Percentiles rank a stretch among this genome's conserved stretches.
Evolutionary conservation across 805 yeast genomes (phyloP).

Genomic region (Metschnikowia gruessii): DNA sequence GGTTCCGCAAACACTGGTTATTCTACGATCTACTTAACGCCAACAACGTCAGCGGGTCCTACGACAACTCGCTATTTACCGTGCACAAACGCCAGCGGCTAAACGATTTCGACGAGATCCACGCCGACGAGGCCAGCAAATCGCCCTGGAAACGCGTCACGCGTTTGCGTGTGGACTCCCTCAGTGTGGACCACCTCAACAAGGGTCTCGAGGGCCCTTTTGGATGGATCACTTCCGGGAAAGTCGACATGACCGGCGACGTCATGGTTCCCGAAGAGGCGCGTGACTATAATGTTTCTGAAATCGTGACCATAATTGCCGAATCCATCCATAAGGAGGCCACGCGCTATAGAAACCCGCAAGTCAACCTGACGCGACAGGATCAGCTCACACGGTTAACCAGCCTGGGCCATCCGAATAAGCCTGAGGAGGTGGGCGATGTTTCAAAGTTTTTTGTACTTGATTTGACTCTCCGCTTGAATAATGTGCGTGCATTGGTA

Average conservation of each 20-base stretch:
- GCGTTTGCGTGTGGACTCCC: constrained; percentile 77
- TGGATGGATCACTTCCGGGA: constrained; percentile 94
- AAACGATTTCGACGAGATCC: constrained; percentile 38
- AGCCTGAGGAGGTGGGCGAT: constrained; percentile 26
- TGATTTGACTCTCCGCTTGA: constrained; percentile 75
- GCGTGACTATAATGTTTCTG: constrained; percentile 46
- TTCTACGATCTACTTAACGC: constrained; percentile 85
- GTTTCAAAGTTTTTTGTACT: constrained; percentile 62
- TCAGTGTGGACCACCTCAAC: constrained; percentile 85
- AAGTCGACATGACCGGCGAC: constrained; percentile 92
- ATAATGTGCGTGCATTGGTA: constrained; percentile 83
- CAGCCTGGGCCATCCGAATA: neutral
- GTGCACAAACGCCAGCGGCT: constrained; percentile 73
- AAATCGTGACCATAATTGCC: constrained; percentile 48
- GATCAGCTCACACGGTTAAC: constrained; percentile 29
- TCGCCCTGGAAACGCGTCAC: constrained; percentile 61
- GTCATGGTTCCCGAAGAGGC: constrained; percentile 72
- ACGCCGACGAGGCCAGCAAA: constrained; percentile 14
- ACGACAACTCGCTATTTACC: constrained; percentile 90
- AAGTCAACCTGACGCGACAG: constrained; percentile 27
- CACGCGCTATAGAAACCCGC: constrained; percentile 38
- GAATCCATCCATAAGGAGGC: constrained; percentile 50
- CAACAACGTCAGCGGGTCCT: constrained; percentile 81
- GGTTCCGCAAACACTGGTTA: constrained; percentile 88
- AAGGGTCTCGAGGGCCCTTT: constrained; percentile 91